Base-by-base conservation (phyloP, 176 grass and related monocot genomes). In the Paspalum vaginatum region DNA sequence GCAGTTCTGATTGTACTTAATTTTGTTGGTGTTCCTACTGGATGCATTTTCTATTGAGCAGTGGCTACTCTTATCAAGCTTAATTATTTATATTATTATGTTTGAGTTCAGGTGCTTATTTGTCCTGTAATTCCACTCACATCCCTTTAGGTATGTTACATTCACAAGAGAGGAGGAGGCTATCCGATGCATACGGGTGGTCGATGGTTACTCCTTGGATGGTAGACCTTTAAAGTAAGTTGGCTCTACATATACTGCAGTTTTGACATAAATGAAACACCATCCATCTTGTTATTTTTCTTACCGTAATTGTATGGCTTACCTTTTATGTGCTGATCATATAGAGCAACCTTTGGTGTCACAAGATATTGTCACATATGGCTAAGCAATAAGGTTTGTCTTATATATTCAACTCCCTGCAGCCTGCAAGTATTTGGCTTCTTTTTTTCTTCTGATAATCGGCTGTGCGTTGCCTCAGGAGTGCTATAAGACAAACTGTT, bases 301-400 rank as follows among this genome's bases (percentile, higher is more conserved):
- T 74, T 74, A 54, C 32, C 18, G 11, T 4, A 48, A 41, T 22
- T 6, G 11, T 74, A 45, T 65, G 51, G 4, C 53, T 89, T 70
- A 76, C 10, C 47, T 77, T 84, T 53, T 64, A 83, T 79, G 22
- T 87, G 45, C 39, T 79, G 63, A 53, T 75, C 77, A 62, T 79
- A 56, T 85, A 93, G 91, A 75, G 91, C 91, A 69, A 89, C 84
- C 25, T 89, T 93, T 60, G 91, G 91, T 44, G 88, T 86, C 78
- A 93, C 91, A 65, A 85, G 91, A 87, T 93, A 93, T 77, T 93
- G 91, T 60, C 87, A 85, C 69, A 43, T 84, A 57, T 89, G 87
- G 91, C 68, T 93, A 59, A 87, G 49, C 84, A 93, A 93, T 59
- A 81, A 63, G 85, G 91, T 93, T 53, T 24, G 71, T 70, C 11